A percentile compares a stretch with the other conserved stretches of the same genome.
phyloP scores from a whole-genome alignment of 73 alveolate species.

The Paraurostyla sp. region DNA sequence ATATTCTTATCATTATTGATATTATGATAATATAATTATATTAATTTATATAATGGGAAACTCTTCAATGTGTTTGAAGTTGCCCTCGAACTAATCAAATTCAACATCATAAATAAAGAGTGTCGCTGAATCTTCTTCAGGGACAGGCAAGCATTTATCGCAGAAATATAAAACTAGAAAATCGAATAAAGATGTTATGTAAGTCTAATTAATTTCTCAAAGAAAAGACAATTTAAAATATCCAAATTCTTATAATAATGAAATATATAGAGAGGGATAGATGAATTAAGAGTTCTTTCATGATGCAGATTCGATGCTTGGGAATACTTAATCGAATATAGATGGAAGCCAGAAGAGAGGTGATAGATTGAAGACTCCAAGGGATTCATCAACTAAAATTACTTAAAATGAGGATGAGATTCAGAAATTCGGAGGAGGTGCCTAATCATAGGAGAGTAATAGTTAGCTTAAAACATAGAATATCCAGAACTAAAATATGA shows the following conservation, averaged over 20 bases:
- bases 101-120: slow-evolving; percentile 14
- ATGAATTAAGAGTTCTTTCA: not conserved
- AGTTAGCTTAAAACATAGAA: not conserved
- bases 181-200: not conserved
- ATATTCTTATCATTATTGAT: not conserved
- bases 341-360: not conserved
- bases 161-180: not conserved
- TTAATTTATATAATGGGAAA: slow-evolving; percentile 2
- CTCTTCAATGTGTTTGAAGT: not conserved
- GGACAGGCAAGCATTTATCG: not conserved
- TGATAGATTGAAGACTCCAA: not conserved
- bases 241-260: not conserved
- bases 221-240: not conserved
- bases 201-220: not conserved
- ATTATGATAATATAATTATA: not conserved
- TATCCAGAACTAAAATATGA: not conserved
- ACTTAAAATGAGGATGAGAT: not conserved
- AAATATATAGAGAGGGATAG: not conserved
- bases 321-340: not conserved
- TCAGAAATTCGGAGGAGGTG: not conserved
- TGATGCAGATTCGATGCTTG: not conserved
- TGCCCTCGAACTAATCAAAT: no score
- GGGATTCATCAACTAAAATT: not conserved
- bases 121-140: not conserved
- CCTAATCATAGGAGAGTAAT: not conserved